Conservation (phyloP, 768 basidiomycete species). For the Mycena vulgaris region DNA sequence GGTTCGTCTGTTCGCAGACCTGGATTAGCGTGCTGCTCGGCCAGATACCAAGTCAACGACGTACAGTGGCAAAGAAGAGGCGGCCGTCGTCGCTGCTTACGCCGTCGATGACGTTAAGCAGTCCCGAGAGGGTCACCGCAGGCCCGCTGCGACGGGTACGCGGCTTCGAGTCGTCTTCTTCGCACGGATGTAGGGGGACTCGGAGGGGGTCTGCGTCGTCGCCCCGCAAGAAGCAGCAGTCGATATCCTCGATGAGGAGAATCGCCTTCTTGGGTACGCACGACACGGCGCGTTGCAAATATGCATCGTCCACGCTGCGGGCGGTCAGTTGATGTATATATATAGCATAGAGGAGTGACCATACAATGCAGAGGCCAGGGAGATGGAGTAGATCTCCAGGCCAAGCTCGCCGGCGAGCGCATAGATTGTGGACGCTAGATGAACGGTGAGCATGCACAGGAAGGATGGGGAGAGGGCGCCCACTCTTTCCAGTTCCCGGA, state of each 20-base stretch:
- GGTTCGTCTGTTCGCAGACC: background rate
- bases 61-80: background rate
- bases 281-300: slow-evolving; percentile 41
- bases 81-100: background rate
- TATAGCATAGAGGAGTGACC: background rate
- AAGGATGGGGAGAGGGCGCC: slow-evolving; percentile 42
- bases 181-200: background rate
- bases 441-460: background rate
- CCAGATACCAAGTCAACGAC: background rate
- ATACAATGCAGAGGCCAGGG: slow-evolving; percentile 46
- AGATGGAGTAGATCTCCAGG: slow-evolving; percentile 71
- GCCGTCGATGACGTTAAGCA: background rate
- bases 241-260: slow-evolving; percentile 43
- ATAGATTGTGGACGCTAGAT: slow-evolving; percentile 40
- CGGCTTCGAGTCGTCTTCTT: background rate
- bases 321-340: background rate
- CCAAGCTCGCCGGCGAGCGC: slow-evolving; percentile 59
- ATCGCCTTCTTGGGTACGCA: slow-evolving; percentile 46
- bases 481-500: slow-evolving; percentile 53
- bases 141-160: background rate
- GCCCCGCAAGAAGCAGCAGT: slow-evolving; percentile 29
- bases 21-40: background rate
- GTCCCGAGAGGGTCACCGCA: background rate
- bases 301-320: slow-evolving; percentile 46
- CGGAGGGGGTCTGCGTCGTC: too few relatives aligned